Evolutionary conservation across 495 filamentous ascomycete genomes (phyloP).

Genomic region (Apodospora peruviana): DNA sequence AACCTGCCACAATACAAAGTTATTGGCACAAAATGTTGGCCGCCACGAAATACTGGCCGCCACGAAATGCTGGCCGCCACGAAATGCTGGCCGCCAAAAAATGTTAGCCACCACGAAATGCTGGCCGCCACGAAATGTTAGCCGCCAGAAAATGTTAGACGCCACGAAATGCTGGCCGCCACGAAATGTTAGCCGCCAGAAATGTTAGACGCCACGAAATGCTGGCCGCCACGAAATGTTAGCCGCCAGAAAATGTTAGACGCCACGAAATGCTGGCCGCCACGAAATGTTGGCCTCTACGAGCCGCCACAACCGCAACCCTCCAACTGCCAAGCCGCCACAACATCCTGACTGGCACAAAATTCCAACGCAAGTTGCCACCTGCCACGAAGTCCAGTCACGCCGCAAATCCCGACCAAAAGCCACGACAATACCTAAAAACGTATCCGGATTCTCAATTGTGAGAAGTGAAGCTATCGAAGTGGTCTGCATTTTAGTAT

Average conservation of each 20-base stretch:
- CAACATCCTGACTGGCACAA: background rate
- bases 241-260: background rate
- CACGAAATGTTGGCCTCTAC: background rate
- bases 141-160: background rate
- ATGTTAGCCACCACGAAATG: background rate
- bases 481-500: background rate
- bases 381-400: background rate
- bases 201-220: background rate
- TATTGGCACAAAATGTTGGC: background rate
- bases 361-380: background rate
- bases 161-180: background rate
- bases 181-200: background rate
- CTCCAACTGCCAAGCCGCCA: background rate
- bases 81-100: background rate
- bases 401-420: background rate
- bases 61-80: background rate
- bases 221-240: background rate
- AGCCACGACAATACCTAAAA: too few relatives aligned
- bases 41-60: background rate
- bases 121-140: background rate
- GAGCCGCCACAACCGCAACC: background rate
- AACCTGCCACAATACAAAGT: background rate
- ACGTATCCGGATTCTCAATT: background rate
- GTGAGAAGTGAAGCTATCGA: background rate
- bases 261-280: background rate